Base-by-base conservation (phyloP, 345 rosid genomes). In the Populus ilicifolia region DNA sequence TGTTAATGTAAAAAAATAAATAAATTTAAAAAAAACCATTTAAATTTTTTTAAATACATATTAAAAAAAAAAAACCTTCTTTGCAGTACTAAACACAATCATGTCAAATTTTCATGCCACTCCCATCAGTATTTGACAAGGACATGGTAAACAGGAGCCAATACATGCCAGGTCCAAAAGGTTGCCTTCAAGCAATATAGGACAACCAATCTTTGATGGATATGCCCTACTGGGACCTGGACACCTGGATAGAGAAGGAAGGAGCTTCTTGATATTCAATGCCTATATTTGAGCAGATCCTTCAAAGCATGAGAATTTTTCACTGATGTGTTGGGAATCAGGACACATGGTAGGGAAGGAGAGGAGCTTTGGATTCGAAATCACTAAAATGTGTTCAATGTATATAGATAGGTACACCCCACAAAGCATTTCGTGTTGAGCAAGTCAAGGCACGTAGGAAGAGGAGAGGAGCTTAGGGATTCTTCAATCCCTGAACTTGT, bases 361-460 rank as follows among this genome's bases (percentile, higher is more conserved):
- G 59, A 54, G 25, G 61, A 21, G 61, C 23, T 54, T 20, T 46
- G 52, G 61, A 54, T 56, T 56, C 3, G 10, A n/a, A n/a, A 56
- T 56, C 29, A 8, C 14, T 56, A n/a, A 4, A n/a, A 1, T n/a
- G 2, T 56, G 27, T 10, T 8, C 29, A 4, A 56, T 9, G 11
- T n/a, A 10, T 10, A n/a, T 4, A 56, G 27, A 11, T 3, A 10
- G 46, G 14, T 41, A 2, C 0, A 23, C 63, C 59, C 63, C 63
- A 3, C 63, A 7, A 9, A 9, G 29, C 27, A n/a, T n/a, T 56
- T 3, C 8, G 5, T 56, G 13, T 4, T 56, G 48, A 6, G 41
- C 13, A 56, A 69, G 67, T 2, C 14, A 17, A 41, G 74, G 69
- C 84, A 69, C 72, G 2, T 64, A 67, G 67, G 27, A 36, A 61